Evolutionary conservation across 805 yeast species (phyloP), one percentile per base, ranked within the genome.

Genomic region (Wickerhamiella brachini): DNA sequence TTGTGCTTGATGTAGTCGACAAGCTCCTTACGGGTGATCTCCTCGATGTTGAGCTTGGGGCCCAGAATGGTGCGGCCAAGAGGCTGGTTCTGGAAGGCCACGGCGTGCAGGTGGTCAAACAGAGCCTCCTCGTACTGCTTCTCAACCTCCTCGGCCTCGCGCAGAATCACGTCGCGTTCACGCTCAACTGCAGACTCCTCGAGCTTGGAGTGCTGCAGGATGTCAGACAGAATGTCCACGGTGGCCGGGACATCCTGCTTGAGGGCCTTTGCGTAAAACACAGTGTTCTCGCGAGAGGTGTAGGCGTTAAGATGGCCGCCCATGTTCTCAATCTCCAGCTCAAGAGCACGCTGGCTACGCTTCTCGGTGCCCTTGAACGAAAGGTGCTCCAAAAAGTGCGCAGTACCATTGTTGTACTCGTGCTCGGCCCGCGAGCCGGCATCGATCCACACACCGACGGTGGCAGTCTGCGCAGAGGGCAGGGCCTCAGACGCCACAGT

Each of bases 261-360:
- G 52, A 89, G 71, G 29, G 97, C 78, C 68, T 87, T 88, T 47
- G 97, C 95, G 68, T 88, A 93, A 68, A 89, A 93, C 8, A 90
- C 98, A 1, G 99, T 93, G 68, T 88, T 89, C 65, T 93, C 99
- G 63, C 99, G 79, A 20, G 96, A 87, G 1, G 98, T 93, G 71
- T 93, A 93, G n/a, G 98, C 98, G 65, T 94, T 93, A 62, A 93
- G 77, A 69, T 93, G 98, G 23, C 96, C 87, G 3, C 99, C 99
- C 61, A 89, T 78, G 71, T 93, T 84, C 68, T 93, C 99, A 53
- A 93, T 86, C 68, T 93, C 97, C 45, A 89, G 71, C 68, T 93
- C 99, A 51, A 93, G 73, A 53, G 80, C 79, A 52, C 80, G 72
- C 71, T 93, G 97, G 12, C 86, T 71, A 65, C 98, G 77, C 51